A percentile compares a stretch with the other conserved stretches of the same genome.
phyloP scores from a whole-genome alignment of 768 basidiomycete genomes.

The Pulveroboletus ravenelii region DNA sequence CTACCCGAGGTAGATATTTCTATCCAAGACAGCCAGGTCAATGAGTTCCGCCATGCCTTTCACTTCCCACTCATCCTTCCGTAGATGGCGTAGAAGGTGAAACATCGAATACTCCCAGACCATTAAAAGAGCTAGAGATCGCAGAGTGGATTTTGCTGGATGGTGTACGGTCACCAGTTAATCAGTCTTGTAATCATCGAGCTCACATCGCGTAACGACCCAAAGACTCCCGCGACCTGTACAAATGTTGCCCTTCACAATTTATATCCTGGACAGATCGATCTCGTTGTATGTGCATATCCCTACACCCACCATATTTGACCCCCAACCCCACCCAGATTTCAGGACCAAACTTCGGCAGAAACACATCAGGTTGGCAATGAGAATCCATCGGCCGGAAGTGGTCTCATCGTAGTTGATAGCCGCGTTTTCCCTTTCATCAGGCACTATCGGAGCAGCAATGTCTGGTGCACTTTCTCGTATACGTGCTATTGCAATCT shows the following conservation, averaged over 20 bases:
- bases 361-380: slow-evolving; percentile 71
- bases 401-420: slow-evolving; percentile 5
- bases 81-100: slow-evolving; percentile 63
- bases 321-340: slow-evolving; percentile 40
- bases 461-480: slow-evolving; percentile 71
- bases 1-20: slow-evolving; percentile 66
- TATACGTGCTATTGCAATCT: slow-evolving; percentile 77
- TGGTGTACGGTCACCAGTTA: slow-evolving; percentile 47
- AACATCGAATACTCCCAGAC: slow-evolving; percentile 52
- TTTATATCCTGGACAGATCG: slow-evolving; percentile 76
- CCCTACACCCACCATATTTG: not conserved
- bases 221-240: slow-evolving; percentile 86
- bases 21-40: slow-evolving; percentile 62
- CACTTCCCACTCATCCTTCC: not conserved
- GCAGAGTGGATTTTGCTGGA: slow-evolving; percentile 91
- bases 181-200: slow-evolving; percentile 3
- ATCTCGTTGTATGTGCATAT: slow-evolving; percentile 66
- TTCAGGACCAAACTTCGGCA: slow-evolving; percentile 81
- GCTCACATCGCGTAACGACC: slow-evolving; percentile 4
- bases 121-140: slow-evolving; percentile 69
- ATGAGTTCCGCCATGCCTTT: not conserved
- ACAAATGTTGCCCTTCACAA: slow-evolving; percentile 90
- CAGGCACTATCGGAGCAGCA: slow-evolving; percentile 90
- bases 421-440: slow-evolving; percentile 87
- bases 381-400: not conserved